Conservation (phyloP, 345 rosid genomes). For the Arabis alpina region DNA sequence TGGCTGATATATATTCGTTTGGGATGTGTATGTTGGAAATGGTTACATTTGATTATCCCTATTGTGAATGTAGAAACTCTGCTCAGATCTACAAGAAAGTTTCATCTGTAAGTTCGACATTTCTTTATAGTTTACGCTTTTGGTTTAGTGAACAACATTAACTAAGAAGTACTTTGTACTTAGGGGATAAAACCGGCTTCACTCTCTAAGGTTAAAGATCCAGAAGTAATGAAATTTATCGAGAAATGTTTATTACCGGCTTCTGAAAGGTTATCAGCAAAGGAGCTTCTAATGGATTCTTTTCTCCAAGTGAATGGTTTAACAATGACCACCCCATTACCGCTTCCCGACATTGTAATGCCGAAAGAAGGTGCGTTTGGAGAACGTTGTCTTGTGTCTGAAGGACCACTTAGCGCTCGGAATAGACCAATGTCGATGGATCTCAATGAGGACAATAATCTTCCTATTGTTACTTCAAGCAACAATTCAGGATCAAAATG, state of each 20-base stretch:
- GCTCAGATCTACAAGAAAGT: slow-evolving; percentile 94
- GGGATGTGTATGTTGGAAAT: slow-evolving; percentile 93
- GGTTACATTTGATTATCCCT: slow-evolving; percentile 86
- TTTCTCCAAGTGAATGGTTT: slow-evolving; percentile 69
- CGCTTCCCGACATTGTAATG: slow-evolving; percentile 63
- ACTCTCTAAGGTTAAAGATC: slow-evolving; percentile 69
- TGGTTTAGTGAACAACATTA: slow-evolving; percentile 5
- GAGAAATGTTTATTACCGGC: slow-evolving; percentile 91
- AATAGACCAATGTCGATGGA: slow-evolving; percentile 51
- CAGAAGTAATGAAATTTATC: slow-evolving; percentile 68
- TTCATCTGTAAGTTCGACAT: slow-evolving; percentile 60
- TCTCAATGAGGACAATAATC: slow-evolving; percentile 50
- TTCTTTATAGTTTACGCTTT: not conserved
- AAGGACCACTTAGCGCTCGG: slow-evolving; percentile 50
- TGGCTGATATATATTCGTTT: slow-evolving; percentile 81
- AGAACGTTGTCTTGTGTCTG: slow-evolving; percentile 75
- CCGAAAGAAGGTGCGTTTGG: slow-evolving; percentile 65
- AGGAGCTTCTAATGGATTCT: slow-evolving; percentile 74
- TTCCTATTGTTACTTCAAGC: slow-evolving; percentile 51
- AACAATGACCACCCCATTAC: slow-evolving; percentile 51
- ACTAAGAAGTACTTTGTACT: not conserved
- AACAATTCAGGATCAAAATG: slow-evolving; percentile 45
- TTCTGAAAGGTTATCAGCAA: slow-evolving; percentile 74
- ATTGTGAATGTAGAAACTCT: slow-evolving; percentile 76
- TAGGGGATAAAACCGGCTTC: slow-evolving; percentile 89